Evolutionary conservation across 1,139 yeast genomes (phyloP), one percentile per base, ranked within the genome.

Genomic region (Eremothecium sinecaudum): DNA sequence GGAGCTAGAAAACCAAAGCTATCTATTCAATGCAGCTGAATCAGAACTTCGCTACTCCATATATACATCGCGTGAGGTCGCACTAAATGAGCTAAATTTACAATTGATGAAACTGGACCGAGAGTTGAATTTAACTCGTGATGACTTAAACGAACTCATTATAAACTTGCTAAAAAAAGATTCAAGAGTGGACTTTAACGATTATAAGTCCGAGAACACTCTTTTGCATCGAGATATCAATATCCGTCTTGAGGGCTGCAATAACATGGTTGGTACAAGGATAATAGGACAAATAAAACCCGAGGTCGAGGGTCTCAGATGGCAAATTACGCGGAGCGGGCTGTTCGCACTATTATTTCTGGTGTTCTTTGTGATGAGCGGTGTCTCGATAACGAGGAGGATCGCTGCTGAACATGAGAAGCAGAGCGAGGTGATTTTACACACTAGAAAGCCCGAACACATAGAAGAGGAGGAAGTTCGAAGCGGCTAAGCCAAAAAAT

Each of bases 251-350:
- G 94, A 84, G 51, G 95, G 83, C 50, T 70, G 92, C 31, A 79
- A 82, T 46, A 87, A 86, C 59, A 78, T 83, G 48, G 87, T 90
- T 39, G 74, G 84, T 15, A 82, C 93, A 5, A 84, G 81, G 46
- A 69, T 90, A 45, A 75, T 78, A 40, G 77, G 93, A 24, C 90
- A 82, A 13, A 71, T 86, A 58, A 75, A 84, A 53, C 78, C 90
- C 0, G 93, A 84, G 40, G 81, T 86, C 41, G 98, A 90, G 58
- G 75, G 79, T 41, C 67, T 87, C 43, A 67, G 97, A 49, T 90
- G 98, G 98, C 87, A 84, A 55, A 75, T 90, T 29, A 86, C 96
- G 4, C 67, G 96, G 39, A 74, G 93, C 59, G 96, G 97, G 1
- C 39, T 63, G 12, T 46, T 59, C 32, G 64, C 66, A 1, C 56